Evolutionary conservation across 2,329 filamentous ascomycete genomes (phyloP), one percentile per base, ranked within the genome.

Genomic region (Ophiocordyceps camponoti-rufipedis): DNA sequence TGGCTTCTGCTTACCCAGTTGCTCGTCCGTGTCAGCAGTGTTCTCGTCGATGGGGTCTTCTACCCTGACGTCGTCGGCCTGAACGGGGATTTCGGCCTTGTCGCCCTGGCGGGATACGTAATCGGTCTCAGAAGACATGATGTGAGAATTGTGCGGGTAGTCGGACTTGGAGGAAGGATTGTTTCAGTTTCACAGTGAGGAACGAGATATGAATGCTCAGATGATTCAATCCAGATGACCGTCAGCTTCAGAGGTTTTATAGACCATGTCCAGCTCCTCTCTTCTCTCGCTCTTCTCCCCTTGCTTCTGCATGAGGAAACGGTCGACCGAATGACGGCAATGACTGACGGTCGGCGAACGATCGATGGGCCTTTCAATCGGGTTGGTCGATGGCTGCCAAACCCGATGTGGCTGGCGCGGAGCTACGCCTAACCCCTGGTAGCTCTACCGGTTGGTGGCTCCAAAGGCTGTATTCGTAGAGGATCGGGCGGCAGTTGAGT

Each of bases 81-180:
- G 54, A 2, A 65, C 62, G 4, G 58, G 55, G 16, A 64, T 43
- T 44, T 58, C 54, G 33, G 44, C 32, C 47, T 52, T 52, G 45
- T 58, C 49, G 19, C 59, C 59, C 31, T 55, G 43, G 38, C 58
- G 59, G 9, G 61, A 62, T 43, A 62, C 57, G 52, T 65, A 44
- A 16, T 33, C n/a, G 62, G 11, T 45, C 28, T 42, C 39, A 11
- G 43, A 14, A n/a, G 29, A 42, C 29, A 42, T 32, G 19, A 29
- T 31, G 16, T 41, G 9, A 16, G 14, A 2, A 2, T 9, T 14
- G 14, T 35, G 12, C 14, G 12, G 12, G 33, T 35, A n/a, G 14
- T 35, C 12, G 29, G 29, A 31, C 23, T 23, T 23, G 23, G 5
- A 23, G 23, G n/a, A n/a, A n/a, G n/a, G n/a, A n/a, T n/a, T n/a